Conservation (phyloP, 2,329 filamentous ascomycete genomes). For the Juglanconis juglandina region DNA sequence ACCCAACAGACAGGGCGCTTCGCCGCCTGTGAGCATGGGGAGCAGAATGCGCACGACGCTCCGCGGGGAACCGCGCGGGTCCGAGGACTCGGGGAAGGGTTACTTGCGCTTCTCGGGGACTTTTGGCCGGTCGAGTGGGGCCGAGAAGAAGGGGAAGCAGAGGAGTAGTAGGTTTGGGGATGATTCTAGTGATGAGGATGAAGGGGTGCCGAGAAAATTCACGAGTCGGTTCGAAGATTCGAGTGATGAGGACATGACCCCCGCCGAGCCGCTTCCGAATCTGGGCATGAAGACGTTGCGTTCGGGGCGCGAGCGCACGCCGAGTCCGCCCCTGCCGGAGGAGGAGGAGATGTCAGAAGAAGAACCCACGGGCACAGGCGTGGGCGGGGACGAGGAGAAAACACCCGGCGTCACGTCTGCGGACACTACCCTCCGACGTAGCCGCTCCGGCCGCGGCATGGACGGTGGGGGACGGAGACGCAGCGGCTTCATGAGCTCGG, state of each 20-base stretch:
- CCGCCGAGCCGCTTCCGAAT: constrained; percentile 29
- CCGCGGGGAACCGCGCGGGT: constrained; percentile 31
- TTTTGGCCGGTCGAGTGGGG: background rate
- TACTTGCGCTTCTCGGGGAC: constrained; percentile 14
- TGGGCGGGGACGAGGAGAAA: constrained; percentile 43
- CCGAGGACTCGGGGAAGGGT: constrained; percentile 11
- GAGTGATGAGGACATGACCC: constrained; percentile 53
- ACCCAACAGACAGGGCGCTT: constrained; percentile 48
- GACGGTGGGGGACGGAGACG: constrained; percentile 22
- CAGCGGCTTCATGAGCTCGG: constrained; percentile 53
- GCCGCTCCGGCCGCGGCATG: constrained; percentile 39
- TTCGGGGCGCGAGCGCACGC: background rate
- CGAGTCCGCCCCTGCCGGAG: constrained; percentile 40
- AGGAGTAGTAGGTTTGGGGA: constrained; percentile 28
- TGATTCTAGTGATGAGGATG: constrained; percentile 27
- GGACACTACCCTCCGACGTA: constrained; percentile 32
- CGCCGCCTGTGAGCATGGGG: constrained; percentile 38
- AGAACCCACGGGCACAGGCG: constrained; percentile 42
- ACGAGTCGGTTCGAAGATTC: constrained; percentile 59
- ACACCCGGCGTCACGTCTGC: constrained; percentile 3
- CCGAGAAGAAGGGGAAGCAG: constrained; percentile 15
- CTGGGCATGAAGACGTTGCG: constrained; percentile 22
- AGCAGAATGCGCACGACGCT: constrained; percentile 46
- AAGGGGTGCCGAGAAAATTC: constrained; percentile 30
- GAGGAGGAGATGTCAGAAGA: constrained; percentile 52